Percentiles rank a stretch among this genome's conserved stretches.
phyloP scores from a whole-genome alignment of 2,329 filamentous ascomycete genomes.

The Monilinia fructicola region DNA sequence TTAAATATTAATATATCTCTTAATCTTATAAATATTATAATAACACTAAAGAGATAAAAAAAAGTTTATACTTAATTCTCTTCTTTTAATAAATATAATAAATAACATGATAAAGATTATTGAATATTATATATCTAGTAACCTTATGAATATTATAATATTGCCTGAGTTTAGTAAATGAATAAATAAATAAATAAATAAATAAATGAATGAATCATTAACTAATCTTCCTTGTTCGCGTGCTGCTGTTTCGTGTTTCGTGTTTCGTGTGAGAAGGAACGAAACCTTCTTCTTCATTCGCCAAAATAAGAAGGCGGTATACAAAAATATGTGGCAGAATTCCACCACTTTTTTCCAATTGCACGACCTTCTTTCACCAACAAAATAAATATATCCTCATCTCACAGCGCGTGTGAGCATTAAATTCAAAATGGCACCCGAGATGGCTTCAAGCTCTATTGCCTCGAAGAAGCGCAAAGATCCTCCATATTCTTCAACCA shows the following conservation, averaged over 20 bases:
- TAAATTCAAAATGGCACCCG: not conserved
- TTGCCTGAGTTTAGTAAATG: no score
- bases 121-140: no score
- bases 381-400: not conserved
- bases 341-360: conserved; percentile 8
- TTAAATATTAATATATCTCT: no score
- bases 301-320: not conserved
- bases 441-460: conserved; percentile 31
- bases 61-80: no score
- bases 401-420: not conserved
- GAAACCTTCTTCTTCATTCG: not conserved
- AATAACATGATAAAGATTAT: no score
- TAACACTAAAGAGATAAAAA: no score
- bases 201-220: no score
- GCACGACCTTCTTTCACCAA: not conserved
- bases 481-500: conserved; percentile 30
- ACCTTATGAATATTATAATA: no score
- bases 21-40: no score
- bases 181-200: no score
- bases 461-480: conserved; percentile 36
- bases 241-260: conserved; percentile 17
- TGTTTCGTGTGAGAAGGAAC: conserved; percentile 6
- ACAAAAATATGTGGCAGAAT: not conserved
- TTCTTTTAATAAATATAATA: no score
- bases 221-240: conserved; percentile 1